A percentile compares a stretch with the other conserved stretches of the same genome.
These are phyloP conservation scores for Petrea volubilis DNA, from an alignment of 257 asterid species.

Conservation along the genomic window DNA sequence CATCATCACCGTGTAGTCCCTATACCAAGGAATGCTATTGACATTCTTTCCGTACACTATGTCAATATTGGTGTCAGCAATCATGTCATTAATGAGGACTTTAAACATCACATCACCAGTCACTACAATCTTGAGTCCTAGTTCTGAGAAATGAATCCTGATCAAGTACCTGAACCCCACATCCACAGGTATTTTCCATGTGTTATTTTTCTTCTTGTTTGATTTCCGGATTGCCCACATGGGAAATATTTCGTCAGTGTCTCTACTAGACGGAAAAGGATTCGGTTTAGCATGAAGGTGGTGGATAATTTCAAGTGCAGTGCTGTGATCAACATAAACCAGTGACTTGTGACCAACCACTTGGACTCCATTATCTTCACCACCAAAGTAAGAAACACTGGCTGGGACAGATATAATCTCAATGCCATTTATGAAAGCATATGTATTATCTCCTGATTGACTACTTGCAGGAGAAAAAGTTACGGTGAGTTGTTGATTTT, in stretches of 20 bases:
- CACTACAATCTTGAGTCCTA: slow-evolving; percentile 31
- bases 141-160: slow-evolving; percentile 54
- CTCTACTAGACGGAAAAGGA: slow-evolving; percentile 21
- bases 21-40: slow-evolving; percentile 26
- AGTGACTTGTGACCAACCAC: slow-evolving; percentile 24
- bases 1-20: slow-evolving; percentile 45
- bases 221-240: slow-evolving; percentile 31
- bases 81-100: too few species aligned
- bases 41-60: slow-evolving; percentile 37
- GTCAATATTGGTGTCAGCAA: slow-evolving; percentile 29
- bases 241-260: slow-evolving; percentile 31
- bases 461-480: slow-evolving; percentile 22
- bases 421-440: slow-evolving; percentile 43
- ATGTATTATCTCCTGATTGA: slow-evolving; percentile 6
- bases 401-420: slow-evolving; percentile 30
- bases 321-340: slow-evolving; percentile 38
- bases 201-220: slow-evolving; percentile 5
- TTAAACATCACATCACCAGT: slow-evolving; percentile 30
- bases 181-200: slow-evolving; percentile 46
- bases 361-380: slow-evolving; percentile 3
- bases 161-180: slow-evolving; percentile 56
- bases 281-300: slow-evolving; percentile 33
- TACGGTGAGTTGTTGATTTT: slow-evolving; percentile 14
- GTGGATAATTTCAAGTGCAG: slow-evolving; percentile 48
- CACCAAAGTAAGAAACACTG: slow-evolving; percentile 18